These are phyloP conservation scores for Cicer judaicum DNA, from an alignment of 306 rosid genomes.

Conservation along the genomic window DNA sequence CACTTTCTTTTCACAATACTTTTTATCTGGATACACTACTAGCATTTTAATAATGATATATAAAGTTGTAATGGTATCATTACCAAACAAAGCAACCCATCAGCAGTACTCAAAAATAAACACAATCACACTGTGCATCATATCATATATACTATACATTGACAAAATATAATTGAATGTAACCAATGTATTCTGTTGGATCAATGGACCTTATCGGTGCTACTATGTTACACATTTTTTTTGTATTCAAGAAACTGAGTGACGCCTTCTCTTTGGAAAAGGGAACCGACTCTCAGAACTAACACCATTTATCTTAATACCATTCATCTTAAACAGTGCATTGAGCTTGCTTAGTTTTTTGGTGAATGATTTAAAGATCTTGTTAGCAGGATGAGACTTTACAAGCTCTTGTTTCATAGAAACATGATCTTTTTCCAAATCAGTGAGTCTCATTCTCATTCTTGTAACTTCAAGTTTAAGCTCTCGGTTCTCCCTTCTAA, in stretches of 20 bases:
- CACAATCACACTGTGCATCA: conserved; percentile 49
- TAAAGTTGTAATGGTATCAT: neutral
- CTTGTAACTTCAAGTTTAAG: conserved; percentile 96
- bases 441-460: conserved; percentile 98
- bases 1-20: too few relatives aligned
- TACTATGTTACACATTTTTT: conserved; percentile 48
- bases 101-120: conserved; percentile 49
- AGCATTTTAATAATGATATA: too few relatives aligned
- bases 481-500: conserved; percentile 93
- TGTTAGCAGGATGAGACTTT: conserved; percentile 76
- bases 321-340: conserved; percentile 70
- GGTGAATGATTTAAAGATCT: conserved; percentile 76
- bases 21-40: too few relatives aligned
- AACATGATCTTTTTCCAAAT: conserved; percentile 91
- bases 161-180: too few relatives aligned
- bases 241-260: conserved; percentile 76
- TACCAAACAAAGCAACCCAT: conserved; percentile 42
- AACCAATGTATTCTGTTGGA: too few relatives aligned
- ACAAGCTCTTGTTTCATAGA: conserved; percentile 97
- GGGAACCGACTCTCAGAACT: conserved; percentile 73
- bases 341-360: conserved; percentile 77
- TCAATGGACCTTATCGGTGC: too few relatives aligned
- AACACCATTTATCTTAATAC: conserved; percentile 58
- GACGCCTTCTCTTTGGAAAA: conserved; percentile 91
- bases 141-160: conserved; percentile 27